Base-by-base conservation (phyloP, 1,284 basidiomycete genomes). In the Cryptococcus amylolentus region DNA sequence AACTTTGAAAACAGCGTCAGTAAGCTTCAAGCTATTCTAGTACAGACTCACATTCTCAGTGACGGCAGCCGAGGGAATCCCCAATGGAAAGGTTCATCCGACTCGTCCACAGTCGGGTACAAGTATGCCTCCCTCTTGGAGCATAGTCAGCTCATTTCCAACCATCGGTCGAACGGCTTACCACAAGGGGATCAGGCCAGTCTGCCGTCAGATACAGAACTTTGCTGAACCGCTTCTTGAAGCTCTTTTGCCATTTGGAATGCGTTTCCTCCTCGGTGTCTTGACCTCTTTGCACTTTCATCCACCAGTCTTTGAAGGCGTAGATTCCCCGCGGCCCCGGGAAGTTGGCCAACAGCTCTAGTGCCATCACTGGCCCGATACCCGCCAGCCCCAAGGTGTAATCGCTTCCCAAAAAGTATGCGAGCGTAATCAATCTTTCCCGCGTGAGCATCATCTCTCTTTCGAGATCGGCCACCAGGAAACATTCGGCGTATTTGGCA, bases 401-500 rank as follows among this genome's bases (percentile, higher is more conserved):
- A 78, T 99, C 96, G 65, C 91, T 95, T 39, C 96, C 96, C 4
- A 98, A 82, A 20, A 98, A 82, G 75, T 96, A 96, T 2, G 95
- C 93, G 23, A 99, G 80, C 38, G 88, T 84, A 50, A 98, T 85
- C 37, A 99, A 84, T 38, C 88, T 88, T 64, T 90, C 89, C 28
- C 92, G 83, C 54, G 90, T 88, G 14, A 99, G 80, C 1, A 91
- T 88, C 6, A 98, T 81, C 75, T 98, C 96, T 43, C 93, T 84
- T 51, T 85, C 82, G 53, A 98, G 82, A 73, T 99, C 96, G 1
- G 84, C 79, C 6, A 87, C 80, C 38, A 96, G 79, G 79, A 96
- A 98, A 71, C 92, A 94, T 76, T 98, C 95, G 56, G 98, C 95
- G 9, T 91, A 96, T 81, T 97, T 98, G 58, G 90, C 89, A 78